Conservation (phyloP, 768 basidiomycete genomes). For the Cystobasidium onofrii region DNA sequence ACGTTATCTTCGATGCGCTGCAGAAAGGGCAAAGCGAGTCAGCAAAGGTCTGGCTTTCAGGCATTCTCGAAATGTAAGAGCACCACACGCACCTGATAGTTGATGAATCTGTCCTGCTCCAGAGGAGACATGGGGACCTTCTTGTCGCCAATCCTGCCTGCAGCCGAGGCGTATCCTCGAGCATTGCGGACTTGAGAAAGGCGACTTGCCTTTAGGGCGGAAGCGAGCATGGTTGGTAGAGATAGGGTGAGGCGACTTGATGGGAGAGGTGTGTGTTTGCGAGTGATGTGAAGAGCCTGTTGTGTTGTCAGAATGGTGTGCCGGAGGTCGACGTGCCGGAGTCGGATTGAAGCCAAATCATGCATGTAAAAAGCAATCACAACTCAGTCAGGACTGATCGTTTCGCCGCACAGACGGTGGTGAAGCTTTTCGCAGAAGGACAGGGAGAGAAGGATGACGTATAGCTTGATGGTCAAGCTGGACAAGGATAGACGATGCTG, state of each 20-base stretch:
- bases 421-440: too few species aligned
- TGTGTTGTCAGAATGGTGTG: too few species aligned
- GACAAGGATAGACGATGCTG: too few species aligned
- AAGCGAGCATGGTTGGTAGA: background rate
- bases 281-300: background rate
- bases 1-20: conserved; percentile 33
- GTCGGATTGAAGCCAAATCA: too few species aligned
- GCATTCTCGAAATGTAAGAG: conserved; percentile 65
- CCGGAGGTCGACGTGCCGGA: too few species aligned
- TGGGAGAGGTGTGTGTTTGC: background rate
- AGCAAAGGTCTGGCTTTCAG: background rate
- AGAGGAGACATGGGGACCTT: conserved; percentile 48
- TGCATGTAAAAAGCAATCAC: too few species aligned
- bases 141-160: conserved; percentile 39
- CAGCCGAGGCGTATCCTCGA: conserved; percentile 27
- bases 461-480: too few species aligned
- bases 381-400: too few species aligned
- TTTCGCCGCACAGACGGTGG: too few species aligned
- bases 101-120: conserved; percentile 48
- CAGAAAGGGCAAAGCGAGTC: background rate
- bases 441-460: too few species aligned
- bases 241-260: background rate
- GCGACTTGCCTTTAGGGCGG: background rate
- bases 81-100: conserved; percentile 71
- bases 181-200: conserved; percentile 2